These are phyloP conservation scores for Penicillium sclerotiorum DNA, from an alignment of 2,329 filamentous ascomycete genomes.

Conservation along the genomic window DNA sequence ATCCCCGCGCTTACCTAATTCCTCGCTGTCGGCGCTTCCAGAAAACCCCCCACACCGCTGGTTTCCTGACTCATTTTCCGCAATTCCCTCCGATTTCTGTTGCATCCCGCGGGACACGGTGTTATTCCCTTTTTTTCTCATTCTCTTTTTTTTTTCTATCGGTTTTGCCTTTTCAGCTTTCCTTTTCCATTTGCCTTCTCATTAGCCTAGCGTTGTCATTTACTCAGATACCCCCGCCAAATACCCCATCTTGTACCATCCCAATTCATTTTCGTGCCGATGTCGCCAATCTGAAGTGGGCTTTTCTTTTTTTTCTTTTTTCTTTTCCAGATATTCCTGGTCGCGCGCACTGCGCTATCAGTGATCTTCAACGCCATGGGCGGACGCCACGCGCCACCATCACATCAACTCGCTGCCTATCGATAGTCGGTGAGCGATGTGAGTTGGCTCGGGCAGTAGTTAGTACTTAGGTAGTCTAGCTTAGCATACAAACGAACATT, in stretches of 20 bases:
- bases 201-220: slow-evolving; percentile 19
- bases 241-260: slow-evolving; percentile 23
- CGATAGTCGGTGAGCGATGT: slow-evolving; percentile 12
- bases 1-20: slow-evolving; percentile 31
- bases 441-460: slow-evolving; percentile 3
- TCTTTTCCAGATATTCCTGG: slow-evolving; percentile 5
- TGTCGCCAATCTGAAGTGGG: slow-evolving; percentile 10
- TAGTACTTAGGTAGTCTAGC: slow-evolving; percentile 7
- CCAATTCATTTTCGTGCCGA: slow-evolving; percentile 20
- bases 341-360: slow-evolving; percentile 9
- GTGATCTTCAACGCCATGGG: slow-evolving; percentile 4
- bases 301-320: slow-evolving; percentile 9
- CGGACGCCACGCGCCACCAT: slow-evolving; percentile 7
- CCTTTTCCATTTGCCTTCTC: slow-evolving; percentile 12
- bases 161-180: slow-evolving; percentile 6
- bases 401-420: background rate
- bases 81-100: slow-evolving; percentile 9
- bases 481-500: background rate
- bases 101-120: slow-evolving; percentile 5
- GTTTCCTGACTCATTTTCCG: slow-evolving; percentile 5
- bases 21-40: slow-evolving; percentile 27
- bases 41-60: slow-evolving; percentile 16
- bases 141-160: slow-evolving; percentile 6
- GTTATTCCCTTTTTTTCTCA: slow-evolving; percentile 9
- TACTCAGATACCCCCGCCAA: slow-evolving; percentile 22